These are phyloP conservation scores for Termitomyces sp. DNA, from an alignment of 768 basidiomycete species.

Conservation along the genomic window DNA sequence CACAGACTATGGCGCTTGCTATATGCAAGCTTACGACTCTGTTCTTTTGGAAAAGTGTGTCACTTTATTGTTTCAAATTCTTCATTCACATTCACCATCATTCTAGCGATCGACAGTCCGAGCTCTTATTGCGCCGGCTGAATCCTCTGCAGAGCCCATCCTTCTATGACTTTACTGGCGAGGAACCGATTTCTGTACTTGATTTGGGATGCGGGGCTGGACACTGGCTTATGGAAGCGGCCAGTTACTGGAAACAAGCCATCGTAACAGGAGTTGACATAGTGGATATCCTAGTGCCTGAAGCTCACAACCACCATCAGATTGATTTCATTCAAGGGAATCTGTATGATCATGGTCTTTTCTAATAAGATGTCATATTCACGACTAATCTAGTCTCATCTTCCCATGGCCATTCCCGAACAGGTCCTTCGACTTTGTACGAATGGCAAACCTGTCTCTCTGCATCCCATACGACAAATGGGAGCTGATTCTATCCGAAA, in stretches of 20 bases:
- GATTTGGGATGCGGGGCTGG: constrained; percentile 78
- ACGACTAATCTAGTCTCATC: constrained; percentile 34
- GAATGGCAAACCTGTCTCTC: constrained; percentile 64
- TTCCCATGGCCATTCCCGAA: constrained; percentile 56
- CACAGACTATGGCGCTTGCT: constrained; percentile 47
- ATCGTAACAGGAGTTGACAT: constrained; percentile 65
- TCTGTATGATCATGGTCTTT: constrained; percentile 46
- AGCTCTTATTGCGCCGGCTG: constrained; percentile 51
- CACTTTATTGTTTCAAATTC: constrained; percentile 1
- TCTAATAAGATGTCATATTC: not conserved
- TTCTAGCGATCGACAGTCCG: constrained; percentile 55
- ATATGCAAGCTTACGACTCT: constrained; percentile 64
- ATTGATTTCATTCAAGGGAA: constrained; percentile 56
- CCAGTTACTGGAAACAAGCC: constrained; percentile 54
- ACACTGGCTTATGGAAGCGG: constrained; percentile 60
- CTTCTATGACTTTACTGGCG: constrained; percentile 47
- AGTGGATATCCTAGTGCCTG: constrained; percentile 38
- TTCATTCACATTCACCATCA: constrained; percentile 1
- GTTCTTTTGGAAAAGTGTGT: constrained; percentile 55
- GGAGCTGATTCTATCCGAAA: constrained; percentile 55
- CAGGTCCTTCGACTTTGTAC: constrained; percentile 63
- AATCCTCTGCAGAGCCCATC: constrained; percentile 49
- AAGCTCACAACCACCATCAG: constrained; percentile 33
- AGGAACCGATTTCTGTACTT: constrained; percentile 50
- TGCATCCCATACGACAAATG: constrained; percentile 58